A percentile compares a stretch with the other conserved stretches of the same genome.
phyloP scores from a whole-genome alignment of 2,329 filamentous ascomycete genomes.

The Chaetomium olivaceum region DNA sequence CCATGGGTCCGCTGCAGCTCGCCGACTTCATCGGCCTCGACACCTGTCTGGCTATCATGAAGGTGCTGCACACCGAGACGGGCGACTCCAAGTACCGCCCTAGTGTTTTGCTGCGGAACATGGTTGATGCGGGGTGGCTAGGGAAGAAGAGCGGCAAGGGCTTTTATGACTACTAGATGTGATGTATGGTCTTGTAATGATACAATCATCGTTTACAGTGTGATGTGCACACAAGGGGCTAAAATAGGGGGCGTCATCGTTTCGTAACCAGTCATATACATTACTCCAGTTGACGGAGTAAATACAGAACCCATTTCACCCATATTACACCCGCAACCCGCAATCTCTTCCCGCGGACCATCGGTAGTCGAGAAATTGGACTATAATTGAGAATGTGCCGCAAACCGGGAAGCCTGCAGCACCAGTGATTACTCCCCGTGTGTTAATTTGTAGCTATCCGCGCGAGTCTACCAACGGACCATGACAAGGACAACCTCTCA shows the following conservation, averaged over 20 bases:
- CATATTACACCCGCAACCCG: slow-evolving; percentile 7
- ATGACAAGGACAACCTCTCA: too few species aligned
- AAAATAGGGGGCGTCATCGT: not conserved
- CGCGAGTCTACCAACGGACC: too few species aligned
- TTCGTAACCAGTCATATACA: not conserved
- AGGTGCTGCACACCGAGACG: slow-evolving; percentile 85
- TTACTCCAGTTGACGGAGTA: not conserved
- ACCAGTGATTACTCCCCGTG: not conserved
- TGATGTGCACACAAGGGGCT: not conserved
- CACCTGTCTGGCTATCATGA: slow-evolving; percentile 96
- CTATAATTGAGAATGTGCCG: not conserved
- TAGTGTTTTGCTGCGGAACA: slow-evolving; percentile 82
- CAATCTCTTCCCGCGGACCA: slow-evolving; percentile 9
- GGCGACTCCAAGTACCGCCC: slow-evolving; percentile 96
- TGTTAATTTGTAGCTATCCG: not conserved
- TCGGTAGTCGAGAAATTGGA: slow-evolving; percentile 11
- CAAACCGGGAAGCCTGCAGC: slow-evolving; percentile 2
- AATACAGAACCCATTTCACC: not conserved
- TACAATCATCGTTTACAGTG: not conserved
- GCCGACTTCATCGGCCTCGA: slow-evolving; percentile 98
- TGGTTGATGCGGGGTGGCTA: slow-evolving; percentile 97
- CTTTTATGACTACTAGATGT: slow-evolving; percentile 78
- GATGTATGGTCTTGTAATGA: not conserved
- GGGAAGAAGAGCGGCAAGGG: slow-evolving; percentile 98
- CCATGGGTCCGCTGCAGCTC: slow-evolving; percentile 91